These are phyloP conservation scores for Backusella tarrabulga DNA, from an alignment of 192 early-diverging fungal genomes.

Conservation along the genomic window DNA sequence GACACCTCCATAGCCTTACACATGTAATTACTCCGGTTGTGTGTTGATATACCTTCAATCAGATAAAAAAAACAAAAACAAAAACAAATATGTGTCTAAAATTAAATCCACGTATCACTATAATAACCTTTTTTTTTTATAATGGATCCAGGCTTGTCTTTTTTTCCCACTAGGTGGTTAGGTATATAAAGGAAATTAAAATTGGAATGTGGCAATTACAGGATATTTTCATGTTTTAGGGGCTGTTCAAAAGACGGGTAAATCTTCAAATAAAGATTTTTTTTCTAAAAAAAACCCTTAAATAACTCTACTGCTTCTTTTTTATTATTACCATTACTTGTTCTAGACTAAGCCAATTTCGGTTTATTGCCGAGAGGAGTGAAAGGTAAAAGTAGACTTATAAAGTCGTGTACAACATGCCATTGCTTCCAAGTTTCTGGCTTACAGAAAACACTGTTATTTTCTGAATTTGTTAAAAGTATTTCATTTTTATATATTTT, in stretches of 20 bases:
- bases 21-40: background rate
- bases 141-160: background rate
- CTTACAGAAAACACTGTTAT: background rate
- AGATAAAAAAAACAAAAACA: background rate
- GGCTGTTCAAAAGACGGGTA: background rate
- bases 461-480: background rate
- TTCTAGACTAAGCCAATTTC: background rate
- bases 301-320: background rate
- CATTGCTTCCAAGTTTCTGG: background rate
- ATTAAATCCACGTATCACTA: background rate
- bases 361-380: background rate
- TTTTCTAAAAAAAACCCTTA: background rate
- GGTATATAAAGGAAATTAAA: background rate
- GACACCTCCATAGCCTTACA: background rate
- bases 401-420: background rate
- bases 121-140: background rate
- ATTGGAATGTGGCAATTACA: background rate
- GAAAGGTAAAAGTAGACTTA: background rate
- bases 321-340: background rate
- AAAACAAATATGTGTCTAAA: background rate
- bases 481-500: no score
- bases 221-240: background rate
- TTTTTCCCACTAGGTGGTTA: background rate
- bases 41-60: background rate
- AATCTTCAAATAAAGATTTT: background rate